Evolutionary conservation across 371 early-diverging fungal species (phyloP), one percentile per base, ranked within the genome.

Genomic region (Apophysomyces trapeziformis): DNA sequence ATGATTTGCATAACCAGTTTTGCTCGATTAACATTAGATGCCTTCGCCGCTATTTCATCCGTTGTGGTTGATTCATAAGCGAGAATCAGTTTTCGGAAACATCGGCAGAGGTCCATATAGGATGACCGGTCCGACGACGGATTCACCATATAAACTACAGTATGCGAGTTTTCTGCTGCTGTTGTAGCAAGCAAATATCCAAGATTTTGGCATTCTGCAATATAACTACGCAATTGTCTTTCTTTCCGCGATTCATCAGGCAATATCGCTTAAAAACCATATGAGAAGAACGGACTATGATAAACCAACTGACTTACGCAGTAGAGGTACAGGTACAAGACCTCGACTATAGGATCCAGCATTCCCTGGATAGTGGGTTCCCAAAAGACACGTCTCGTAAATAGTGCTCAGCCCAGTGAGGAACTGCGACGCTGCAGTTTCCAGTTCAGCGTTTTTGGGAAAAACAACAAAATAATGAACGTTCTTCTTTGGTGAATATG

Each of bases 131-230:
- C 77, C 0, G 80, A 68, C 18, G 77, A 75, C 18, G 88, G 87
- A 46, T 87, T 87, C 16, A 89, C 68, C 68, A 89, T 73, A 67
- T 89, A 89, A 18, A 89, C 73, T 7, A 87, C 85, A 21, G 80
- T 76, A 65, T 87, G 77, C 13, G 80, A 59, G 39, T 73, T 69
- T 38, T 78, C 73, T 1, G 63, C 66, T 45, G 68, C 57, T 5
- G 62, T 60, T 14, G 56, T 72, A 7, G 82, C 83, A 12, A 86
- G 64, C 1, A 77, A 68, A 7, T 80, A 66, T 6, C 86, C 88
- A 7, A 86, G 67, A 16, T 72, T 73, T 63, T 82, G 79, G 60
- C 86, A 84, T 38, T 80, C 86, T 44, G 75, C 77, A 36, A 73
- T 67, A 65, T 84, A 85, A 58, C 87, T 86, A 35, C 80, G 73